These are phyloP conservation scores for Cyclaneusma minus DNA, from an alignment of 2,329 filamentous ascomycete species.

Conservation along the genomic window DNA sequence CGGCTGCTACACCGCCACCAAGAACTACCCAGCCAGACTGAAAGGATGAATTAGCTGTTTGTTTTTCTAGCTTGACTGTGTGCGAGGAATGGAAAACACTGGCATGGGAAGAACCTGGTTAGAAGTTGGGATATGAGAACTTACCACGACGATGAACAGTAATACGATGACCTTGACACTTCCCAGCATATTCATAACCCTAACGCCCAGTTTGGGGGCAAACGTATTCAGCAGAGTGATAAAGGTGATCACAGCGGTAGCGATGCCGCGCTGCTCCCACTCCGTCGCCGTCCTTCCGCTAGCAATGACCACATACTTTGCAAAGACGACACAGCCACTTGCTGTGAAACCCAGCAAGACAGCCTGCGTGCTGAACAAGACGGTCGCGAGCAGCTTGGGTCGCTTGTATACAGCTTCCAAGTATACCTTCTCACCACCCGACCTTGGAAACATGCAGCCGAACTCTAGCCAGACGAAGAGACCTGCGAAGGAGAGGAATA, in stretches of 20 bases:
- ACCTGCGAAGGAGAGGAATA: slow-evolving; percentile 25
- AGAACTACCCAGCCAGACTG: slow-evolving; percentile 23
- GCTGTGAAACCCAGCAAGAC: slow-evolving; percentile 37
- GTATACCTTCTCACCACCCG: slow-evolving; percentile 35
- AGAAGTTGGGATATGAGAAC: too few species aligned
- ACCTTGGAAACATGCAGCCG: slow-evolving; percentile 26
- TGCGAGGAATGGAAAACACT: too few species aligned
- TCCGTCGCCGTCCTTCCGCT: slow-evolving; percentile 27
- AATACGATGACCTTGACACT: slow-evolving; percentile 31
- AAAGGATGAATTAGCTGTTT: too few species aligned
- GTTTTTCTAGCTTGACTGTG: too few species aligned
- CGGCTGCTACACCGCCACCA: slow-evolving; percentile 19
- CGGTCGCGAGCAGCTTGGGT: slow-evolving; percentile 33
- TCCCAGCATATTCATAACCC: slow-evolving; percentile 29
- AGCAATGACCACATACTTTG: slow-evolving; percentile 31
- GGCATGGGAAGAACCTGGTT: too few species aligned
- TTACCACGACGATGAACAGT: slow-evolving; percentile 26
- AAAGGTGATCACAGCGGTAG: slow-evolving; percentile 26
- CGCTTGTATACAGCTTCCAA: slow-evolving; percentile 32
- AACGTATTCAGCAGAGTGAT: slow-evolving; percentile 30
- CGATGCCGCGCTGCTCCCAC: slow-evolving; percentile 31
- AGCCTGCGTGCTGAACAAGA: slow-evolving; percentile 32
- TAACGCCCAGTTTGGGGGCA: slow-evolving; percentile 27
- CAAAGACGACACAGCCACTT: slow-evolving; percentile 50
- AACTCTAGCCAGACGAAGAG: slow-evolving; percentile 29